Base-by-base conservation (phyloP, 202 grass and related monocot species). In the Saccharum hybrid region DNA sequence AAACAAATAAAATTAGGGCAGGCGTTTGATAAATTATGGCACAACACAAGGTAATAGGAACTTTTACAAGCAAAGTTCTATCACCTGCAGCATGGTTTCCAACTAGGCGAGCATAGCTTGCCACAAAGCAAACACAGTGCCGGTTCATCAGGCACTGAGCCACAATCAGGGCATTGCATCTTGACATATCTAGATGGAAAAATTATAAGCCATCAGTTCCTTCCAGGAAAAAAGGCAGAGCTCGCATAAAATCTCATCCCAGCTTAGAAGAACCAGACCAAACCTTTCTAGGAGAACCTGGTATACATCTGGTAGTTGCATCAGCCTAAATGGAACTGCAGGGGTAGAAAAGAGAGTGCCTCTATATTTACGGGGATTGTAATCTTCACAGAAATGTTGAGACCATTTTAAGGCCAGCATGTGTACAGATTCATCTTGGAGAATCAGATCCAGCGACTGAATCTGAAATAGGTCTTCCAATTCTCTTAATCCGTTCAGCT, bases 231-330 rank as follows among this genome's bases (percentile, higher is more conserved):
- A 86, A 56, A 70, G 64, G 28, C 7, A 69, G 42, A 70, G 41
- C 71, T 7, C 26, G 21, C 8, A 71, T 36, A 51, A 60, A 80
- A 63, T 7, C 6, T 54, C 13, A 33, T 30, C 16, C 38, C 34
- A 71, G 15, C 41, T 84, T 76, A 87, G 51, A 81, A 85, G 84
- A 54, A 65, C 78, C 16, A 79, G 74, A 83, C 10, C 66, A 70
- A 82, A 99, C 97, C 91, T 99, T 92, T 99, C 89, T 66, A 99
- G 79, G 48, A 99, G 86, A 92, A 96, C 91, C 82, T 99, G 97
- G 81, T 96, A 99, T 10, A 99, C 82, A 85, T 63, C 78, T 62
- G 97, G 97, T 71, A 99, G 85, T 40, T 94, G 89, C 91, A 99
- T 92, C 86, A 99, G 65, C 78, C 88, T 96, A 88, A 99, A 99